Evolutionary conservation across 2,329 filamentous ascomycete genomes (phyloP).

Genomic region (Myotisia sp.): DNA sequence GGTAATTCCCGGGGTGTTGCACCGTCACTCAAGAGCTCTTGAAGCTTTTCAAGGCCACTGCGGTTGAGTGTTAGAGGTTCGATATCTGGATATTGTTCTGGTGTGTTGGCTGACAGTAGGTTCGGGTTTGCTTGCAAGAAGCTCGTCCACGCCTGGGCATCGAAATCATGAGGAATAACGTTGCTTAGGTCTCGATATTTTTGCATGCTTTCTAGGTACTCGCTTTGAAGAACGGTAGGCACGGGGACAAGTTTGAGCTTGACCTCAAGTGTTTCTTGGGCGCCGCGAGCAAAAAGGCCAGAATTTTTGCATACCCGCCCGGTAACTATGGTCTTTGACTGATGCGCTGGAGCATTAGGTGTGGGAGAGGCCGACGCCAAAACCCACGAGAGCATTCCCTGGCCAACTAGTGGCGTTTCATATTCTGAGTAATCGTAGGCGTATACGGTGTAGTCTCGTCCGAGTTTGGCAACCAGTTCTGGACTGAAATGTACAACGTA

Average conservation of each 20-base stretch:
- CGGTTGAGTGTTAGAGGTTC: constrained; percentile 25
- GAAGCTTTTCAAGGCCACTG: constrained; percentile 31
- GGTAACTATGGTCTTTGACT: constrained; percentile 58
- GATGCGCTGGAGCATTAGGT: constrained; percentile 41
- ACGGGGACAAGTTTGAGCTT: constrained; percentile 75
- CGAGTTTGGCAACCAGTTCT: constrained; percentile 60
- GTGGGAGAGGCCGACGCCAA: constrained; percentile 48
- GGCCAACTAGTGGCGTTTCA: constrained; percentile 81
- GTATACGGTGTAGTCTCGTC: constrained; percentile 88
- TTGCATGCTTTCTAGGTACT: constrained; percentile 48
- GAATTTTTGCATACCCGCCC: constrained; percentile 81
- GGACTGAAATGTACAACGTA: constrained; percentile 48
- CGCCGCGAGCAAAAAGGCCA: constrained; percentile 66
- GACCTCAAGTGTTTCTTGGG: constrained; percentile 79
- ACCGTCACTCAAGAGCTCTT: constrained; percentile 31
- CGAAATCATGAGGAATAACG: constrained; percentile 45
- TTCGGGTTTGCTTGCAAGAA: constrained; percentile 59
- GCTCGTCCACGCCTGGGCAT: constrained; percentile 62
- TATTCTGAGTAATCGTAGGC: constrained; percentile 93
- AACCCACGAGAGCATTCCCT: constrained; percentile 84
- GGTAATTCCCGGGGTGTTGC: constrained; percentile 30
- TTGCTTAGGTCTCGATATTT: constrained; percentile 46
- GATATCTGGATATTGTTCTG: constrained; percentile 16
- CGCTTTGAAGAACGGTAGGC: constrained; percentile 46
- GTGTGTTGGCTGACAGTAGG: constrained; percentile 18